Percentiles rank a stretch among this genome's conserved stretches.
Conservation (phyloP, 2,329 filamentous ascomycete species). For the Colletotrichum brevisporum region DNA sequence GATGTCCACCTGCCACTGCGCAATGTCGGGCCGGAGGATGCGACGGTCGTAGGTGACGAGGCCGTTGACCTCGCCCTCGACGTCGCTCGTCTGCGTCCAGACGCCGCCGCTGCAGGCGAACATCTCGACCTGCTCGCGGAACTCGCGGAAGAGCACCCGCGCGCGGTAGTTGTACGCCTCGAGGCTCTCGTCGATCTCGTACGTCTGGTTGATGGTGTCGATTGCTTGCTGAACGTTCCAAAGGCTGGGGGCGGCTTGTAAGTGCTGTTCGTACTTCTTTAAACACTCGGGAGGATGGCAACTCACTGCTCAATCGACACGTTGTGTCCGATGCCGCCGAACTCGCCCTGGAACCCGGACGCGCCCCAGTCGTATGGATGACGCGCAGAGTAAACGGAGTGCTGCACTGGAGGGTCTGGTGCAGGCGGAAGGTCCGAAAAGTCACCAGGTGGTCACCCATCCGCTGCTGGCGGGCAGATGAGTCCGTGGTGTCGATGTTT, state of each 20-base stretch:
- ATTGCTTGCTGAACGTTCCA: constrained; percentile 76
- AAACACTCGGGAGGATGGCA: rapidly evolving
- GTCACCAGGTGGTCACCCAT: too few species aligned
- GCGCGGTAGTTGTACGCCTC: constrained; percentile 77
- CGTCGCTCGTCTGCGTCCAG: constrained; percentile 82
- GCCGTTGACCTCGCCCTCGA: constrained; percentile 82
- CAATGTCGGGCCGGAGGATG: constrained; percentile 67
- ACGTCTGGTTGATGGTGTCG: constrained; percentile 74
- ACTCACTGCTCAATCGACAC: constrained; percentile 72
- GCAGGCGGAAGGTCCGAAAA: constrained; percentile 79
- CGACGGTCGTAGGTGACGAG: constrained; percentile 78
- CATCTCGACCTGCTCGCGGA: constrained; percentile 71
- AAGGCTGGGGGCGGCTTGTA: constrained; percentile 56
- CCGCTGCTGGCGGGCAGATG: constrained; percentile 74
- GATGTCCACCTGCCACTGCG: constrained; percentile 74
- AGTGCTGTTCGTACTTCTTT: not conserved
- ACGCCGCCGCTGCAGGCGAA: constrained; percentile 77
- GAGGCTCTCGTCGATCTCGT: constrained; percentile 73
- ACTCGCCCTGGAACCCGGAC: constrained; percentile 80
- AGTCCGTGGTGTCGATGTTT: constrained; percentile 74
- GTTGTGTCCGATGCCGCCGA: constrained; percentile 78
- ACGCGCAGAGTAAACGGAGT: constrained; percentile 75
- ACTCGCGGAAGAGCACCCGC: constrained; percentile 71
- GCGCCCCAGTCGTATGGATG: constrained; percentile 67
- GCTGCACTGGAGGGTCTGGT: constrained; percentile 79